Evolutionary conservation across 2,329 filamentous ascomycete genomes (phyloP).

Genomic region (Amphichorda felina): DNA sequence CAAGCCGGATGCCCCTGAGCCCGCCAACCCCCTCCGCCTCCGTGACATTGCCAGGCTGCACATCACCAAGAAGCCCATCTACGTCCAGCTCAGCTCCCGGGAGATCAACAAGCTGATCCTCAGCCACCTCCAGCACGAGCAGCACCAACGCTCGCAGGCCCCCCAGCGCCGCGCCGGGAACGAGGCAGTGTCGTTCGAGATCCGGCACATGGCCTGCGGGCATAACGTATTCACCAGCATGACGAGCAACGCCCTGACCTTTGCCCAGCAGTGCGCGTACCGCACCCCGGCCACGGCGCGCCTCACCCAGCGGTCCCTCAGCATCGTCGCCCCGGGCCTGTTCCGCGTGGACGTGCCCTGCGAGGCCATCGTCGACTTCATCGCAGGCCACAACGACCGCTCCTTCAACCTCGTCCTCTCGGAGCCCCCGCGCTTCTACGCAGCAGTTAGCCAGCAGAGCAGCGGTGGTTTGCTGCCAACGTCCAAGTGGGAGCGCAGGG

Average conservation of each 20-base stretch:
- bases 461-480: background rate
- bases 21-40: background rate
- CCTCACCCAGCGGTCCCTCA: conserved; percentile 30
- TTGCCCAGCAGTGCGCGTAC: conserved; percentile 26
- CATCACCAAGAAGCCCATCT: conserved; percentile 16
- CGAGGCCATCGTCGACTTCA: conserved; percentile 31
- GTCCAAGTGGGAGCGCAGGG: conserved; percentile 15
- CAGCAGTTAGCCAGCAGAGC: conserved; percentile 3
- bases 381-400: conserved; percentile 21
- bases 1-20: background rate
- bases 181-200: conserved; percentile 3
- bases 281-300: conserved; percentile 11
- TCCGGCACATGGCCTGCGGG: conserved; percentile 27
- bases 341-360: conserved; percentile 34
- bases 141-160: conserved; percentile 7
- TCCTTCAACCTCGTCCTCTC: conserved; percentile 37
- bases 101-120: conserved; percentile 8
- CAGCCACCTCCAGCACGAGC: conserved; percentile 14
- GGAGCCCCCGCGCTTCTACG: conserved; percentile 38
- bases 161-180: conserved; percentile 6
- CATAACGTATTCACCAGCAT: conserved; percentile 28
- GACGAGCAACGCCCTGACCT: conserved; percentile 22
- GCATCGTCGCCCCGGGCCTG: conserved; percentile 18
- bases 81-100: conserved; percentile 20
- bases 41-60: conserved; percentile 14